A percentile compares a stretch with the other conserved stretches of the same genome.
phyloP scores from a whole-genome alignment of 1,139 yeast species.

The Blastobotrys persicus region DNA sequence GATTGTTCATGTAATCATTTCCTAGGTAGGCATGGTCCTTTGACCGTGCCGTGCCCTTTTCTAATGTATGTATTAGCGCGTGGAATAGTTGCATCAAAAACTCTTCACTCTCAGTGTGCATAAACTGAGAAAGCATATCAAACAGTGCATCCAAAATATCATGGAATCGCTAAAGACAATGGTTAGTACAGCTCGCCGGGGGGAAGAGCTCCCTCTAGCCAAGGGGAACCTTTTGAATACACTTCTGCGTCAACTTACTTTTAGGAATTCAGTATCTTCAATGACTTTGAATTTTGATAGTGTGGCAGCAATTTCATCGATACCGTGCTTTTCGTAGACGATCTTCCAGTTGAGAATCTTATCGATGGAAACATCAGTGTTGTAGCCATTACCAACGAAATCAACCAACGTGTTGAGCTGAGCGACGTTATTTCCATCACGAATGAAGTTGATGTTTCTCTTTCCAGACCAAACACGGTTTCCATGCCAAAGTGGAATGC shows the following conservation, averaged over 20 bases:
- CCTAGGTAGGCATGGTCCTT: conserved; percentile 29
- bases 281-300: conserved; percentile 28
- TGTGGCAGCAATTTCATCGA: conserved; percentile 35
- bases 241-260: too few species aligned
- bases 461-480: conserved; percentile 30
- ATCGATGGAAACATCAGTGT: conserved; percentile 58
- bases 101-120: conserved; percentile 26
- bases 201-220: neutral
- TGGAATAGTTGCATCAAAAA: conserved; percentile 30
- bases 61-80: conserved; percentile 32
- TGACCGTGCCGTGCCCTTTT: conserved; percentile 29
- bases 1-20: conserved; percentile 28
- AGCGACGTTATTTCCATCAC: conserved; percentile 28
- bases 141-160: conserved; percentile 45
- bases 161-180: conserved; percentile 26
- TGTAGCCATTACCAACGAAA: conserved; percentile 69
- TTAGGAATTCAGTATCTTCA: conserved; percentile 30
- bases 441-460: conserved; percentile 25
- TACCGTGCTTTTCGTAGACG: conserved; percentile 39
- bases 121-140: conserved; percentile 33
- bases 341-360: conserved; percentile 57
- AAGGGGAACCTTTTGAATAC: too few species aligned
- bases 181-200: neutral
- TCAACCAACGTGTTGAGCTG: conserved; percentile 47
- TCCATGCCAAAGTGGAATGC: conserved; percentile 33